These are phyloP conservation scores for Phoma sp. DNA, from an alignment of 2,329 filamentous ascomycete genomes.

Conservation along the genomic window DNA sequence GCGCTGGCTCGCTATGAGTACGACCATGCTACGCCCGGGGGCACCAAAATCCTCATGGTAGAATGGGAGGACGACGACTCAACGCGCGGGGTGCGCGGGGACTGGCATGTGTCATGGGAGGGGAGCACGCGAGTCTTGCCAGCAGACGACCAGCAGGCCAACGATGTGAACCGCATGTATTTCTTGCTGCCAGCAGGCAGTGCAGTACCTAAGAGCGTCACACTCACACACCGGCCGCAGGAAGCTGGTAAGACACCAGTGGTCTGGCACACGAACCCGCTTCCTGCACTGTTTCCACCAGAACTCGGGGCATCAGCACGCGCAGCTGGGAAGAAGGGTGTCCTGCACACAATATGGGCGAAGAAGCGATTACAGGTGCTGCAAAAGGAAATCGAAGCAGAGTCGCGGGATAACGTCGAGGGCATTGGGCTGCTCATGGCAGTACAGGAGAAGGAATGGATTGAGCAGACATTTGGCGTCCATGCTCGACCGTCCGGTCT, in stretches of 20 bases:
- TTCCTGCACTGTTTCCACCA: constrained; percentile 86
- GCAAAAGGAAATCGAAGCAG: constrained; percentile 76
- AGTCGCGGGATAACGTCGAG: constrained; percentile 77
- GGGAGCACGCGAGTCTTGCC: constrained; percentile 77
- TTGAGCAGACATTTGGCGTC: constrained; percentile 80
- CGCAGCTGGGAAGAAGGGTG: constrained; percentile 76
- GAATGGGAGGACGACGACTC: constrained; percentile 78
- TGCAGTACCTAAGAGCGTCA: constrained; percentile 75
- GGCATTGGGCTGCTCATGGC: constrained; percentile 87
- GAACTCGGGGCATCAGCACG: constrained; percentile 73
- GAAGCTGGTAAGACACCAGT: constrained; percentile 53
- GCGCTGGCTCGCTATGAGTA: constrained; percentile 89
- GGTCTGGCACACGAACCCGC: constrained; percentile 73
- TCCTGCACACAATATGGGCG: constrained; percentile 90
- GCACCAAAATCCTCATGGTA: constrained; percentile 91
- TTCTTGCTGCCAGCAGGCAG: constrained; percentile 79
- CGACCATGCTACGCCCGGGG: constrained; percentile 74
- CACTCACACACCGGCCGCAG: constrained; percentile 62
- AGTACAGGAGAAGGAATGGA: constrained; percentile 83
- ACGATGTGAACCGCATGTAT: constrained; percentile 71
- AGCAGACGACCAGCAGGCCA: constrained; percentile 63
- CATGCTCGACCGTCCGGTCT: constrained; percentile 52
- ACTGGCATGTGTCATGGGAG: constrained; percentile 85
- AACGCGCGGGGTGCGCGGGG: constrained; percentile 56
- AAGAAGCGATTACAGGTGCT: constrained; percentile 80